Evolutionary conservation across 108 stramenopile species (phyloP).

Genomic region (Nitzschia sp.): DNA sequence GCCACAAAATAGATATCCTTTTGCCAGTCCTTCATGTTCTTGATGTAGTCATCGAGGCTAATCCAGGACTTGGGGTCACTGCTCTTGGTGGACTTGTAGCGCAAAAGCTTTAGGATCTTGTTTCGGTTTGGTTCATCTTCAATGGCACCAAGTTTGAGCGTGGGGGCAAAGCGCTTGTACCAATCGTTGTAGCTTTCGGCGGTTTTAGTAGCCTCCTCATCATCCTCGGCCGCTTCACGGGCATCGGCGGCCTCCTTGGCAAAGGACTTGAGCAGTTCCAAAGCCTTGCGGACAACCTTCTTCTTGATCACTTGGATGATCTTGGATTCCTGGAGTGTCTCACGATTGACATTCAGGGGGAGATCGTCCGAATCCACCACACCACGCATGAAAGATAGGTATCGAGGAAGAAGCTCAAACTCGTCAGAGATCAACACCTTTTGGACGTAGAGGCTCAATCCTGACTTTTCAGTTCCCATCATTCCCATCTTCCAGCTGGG

Average conservation of each 20-base stretch:
- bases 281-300: slow-evolving; percentile 97
- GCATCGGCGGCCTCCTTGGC: slow-evolving; percentile 41
- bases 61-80: slow-evolving; percentile 36
- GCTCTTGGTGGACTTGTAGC: slow-evolving; percentile 86
- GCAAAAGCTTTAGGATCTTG: slow-evolving; percentile 92
- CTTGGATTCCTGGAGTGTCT: slow-evolving; percentile 97
- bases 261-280: slow-evolving; percentile 93
- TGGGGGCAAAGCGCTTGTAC: slow-evolving; percentile 92
- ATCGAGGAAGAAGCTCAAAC: slow-evolving; percentile 95
- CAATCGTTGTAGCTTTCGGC: slow-evolving; percentile 87
- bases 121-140: slow-evolving; percentile 93
- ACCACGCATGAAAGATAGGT: slow-evolving; percentile 94
- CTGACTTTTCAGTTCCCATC: slow-evolving; percentile 38
- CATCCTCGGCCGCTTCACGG: slow-evolving; percentile 25
- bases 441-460: slow-evolving; percentile 91
- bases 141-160: slow-evolving; percentile 96
- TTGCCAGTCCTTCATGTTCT: slow-evolving; percentile 98
- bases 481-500: slow-evolving; percentile 47
- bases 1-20: slow-evolving; percentile 96
- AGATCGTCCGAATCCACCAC: slow-evolving; percentile 99
- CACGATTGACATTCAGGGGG: slow-evolving; percentile 99
- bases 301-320: slow-evolving; percentile 98
- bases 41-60: slow-evolving; percentile 90
- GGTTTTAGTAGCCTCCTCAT: slow-evolving; percentile 52
- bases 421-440: slow-evolving; percentile 99